Conservation (phyloP, 148 eudicot genomes). For the Polygonum maritimum region DNA sequence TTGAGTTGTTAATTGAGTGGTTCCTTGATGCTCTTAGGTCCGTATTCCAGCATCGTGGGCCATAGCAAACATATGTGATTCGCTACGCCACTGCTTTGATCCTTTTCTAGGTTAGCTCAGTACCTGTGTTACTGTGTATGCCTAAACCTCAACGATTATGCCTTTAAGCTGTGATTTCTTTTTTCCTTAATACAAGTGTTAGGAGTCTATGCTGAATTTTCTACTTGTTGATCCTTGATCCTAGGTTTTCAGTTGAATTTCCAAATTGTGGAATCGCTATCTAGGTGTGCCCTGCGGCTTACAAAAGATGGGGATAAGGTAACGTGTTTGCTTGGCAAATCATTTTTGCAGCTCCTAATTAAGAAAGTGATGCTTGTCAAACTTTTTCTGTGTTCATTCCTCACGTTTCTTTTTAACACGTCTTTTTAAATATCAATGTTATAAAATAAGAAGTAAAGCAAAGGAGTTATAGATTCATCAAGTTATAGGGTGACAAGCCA, state of each 20-base stretch:
- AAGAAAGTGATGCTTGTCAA: background rate
- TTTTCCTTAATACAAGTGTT: background rate
- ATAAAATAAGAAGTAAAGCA: background rate
- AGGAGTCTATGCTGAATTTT: background rate
- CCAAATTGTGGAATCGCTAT: constrained; percentile 27
- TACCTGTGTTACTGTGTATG: background rate
- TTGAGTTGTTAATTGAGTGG: background rate
- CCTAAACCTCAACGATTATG: background rate
- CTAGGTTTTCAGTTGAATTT: constrained; percentile 36
- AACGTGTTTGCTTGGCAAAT: background rate
- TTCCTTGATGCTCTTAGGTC: constrained; percentile 40
- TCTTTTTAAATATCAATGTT: background rate
- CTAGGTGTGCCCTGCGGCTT: constrained; percentile 60
- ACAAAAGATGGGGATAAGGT: constrained; percentile 93
- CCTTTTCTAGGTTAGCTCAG: constrained; percentile 34
- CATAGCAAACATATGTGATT: constrained; percentile 85
- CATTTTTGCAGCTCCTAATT: background rate
- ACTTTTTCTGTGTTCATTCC: background rate
- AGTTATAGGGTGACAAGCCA: background rate
- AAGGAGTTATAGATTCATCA: background rate
- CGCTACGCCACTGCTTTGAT: constrained; percentile 55
- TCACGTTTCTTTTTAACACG: background rate
- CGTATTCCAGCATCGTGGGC: constrained; percentile 98
- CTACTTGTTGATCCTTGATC: constrained; percentile 10
- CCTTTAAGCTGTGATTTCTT: background rate